phyloP scores from a whole-genome alignment of 257 asterid genomes.

The Nicotiana paniculata region DNA sequence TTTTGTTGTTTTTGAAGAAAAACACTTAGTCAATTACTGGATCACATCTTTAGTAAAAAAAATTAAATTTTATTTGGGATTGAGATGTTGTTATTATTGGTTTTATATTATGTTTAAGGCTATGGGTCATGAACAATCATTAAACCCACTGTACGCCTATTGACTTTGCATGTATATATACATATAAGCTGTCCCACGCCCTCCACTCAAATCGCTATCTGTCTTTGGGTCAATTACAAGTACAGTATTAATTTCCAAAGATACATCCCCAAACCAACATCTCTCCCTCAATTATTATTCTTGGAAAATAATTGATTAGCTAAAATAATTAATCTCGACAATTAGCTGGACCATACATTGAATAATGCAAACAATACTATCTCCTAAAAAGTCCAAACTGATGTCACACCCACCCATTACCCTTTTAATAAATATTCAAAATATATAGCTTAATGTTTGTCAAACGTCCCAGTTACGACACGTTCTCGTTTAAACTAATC shows the following conservation, averaged over 20 bases:
- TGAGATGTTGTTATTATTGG: too few relatives aligned
- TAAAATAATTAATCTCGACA: background rate
- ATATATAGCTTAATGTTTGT: background rate
- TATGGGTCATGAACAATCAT: constrained; percentile 5
- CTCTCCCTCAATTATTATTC: constrained; percentile 8
- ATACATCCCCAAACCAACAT: constrained; percentile 7
- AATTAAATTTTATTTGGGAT: too few relatives aligned
- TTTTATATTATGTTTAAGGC: too few relatives aligned
- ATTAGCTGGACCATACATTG: background rate
- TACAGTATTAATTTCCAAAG: background rate
- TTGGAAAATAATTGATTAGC: background rate
- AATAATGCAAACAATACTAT: background rate
- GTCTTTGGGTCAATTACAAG: background rate
- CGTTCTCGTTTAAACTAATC: constrained; percentile 1
- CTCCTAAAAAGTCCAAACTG: constrained; percentile 7
- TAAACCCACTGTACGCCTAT: constrained; percentile 5
- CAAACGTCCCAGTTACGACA: constrained; percentile 25
- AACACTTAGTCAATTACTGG: too few relatives aligned
- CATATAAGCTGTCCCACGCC: background rate
- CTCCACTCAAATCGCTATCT: background rate
- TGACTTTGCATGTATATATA: constrained; percentile 14
- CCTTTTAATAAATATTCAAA: background rate
- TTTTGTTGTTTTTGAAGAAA: too few relatives aligned
- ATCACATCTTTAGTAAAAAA: too few relatives aligned
- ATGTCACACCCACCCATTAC: constrained; percentile 2